Percentiles rank a stretch among this genome's conserved stretches.
phyloP scores from a whole-genome alignment of 2,329 filamentous ascomycete genomes.

The Thelonectria rubi region DNA sequence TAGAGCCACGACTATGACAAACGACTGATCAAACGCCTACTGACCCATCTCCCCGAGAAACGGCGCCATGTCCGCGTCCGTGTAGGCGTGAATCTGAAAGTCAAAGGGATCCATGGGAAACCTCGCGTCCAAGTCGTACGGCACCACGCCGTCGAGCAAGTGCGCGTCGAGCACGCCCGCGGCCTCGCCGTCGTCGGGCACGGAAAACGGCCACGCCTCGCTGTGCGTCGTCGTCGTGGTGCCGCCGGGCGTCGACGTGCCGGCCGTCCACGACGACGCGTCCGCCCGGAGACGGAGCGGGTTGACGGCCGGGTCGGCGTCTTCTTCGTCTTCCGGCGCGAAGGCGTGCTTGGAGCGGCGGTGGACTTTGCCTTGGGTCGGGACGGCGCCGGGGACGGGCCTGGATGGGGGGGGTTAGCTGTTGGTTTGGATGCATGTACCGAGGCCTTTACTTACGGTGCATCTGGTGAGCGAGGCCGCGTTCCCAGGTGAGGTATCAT shows the following conservation, averaged over 20 bases:
- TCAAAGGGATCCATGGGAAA: slow-evolving; percentile 33
- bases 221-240: background rate
- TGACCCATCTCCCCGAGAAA: background rate
- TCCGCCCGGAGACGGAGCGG: background rate
- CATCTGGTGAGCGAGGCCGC: background rate
- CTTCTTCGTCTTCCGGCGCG: slow-evolving; percentile 29
- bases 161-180: background rate
- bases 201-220: slow-evolving; percentile 23
- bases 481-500: slow-evolving; percentile 23
- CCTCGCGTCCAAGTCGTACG: slow-evolving; percentile 12
- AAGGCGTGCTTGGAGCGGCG: slow-evolving; percentile 34
- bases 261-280: rapidly evolving
- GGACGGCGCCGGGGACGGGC: background rate
- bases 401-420: background rate
- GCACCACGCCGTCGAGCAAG: slow-evolving; percentile 5
- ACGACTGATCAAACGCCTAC: background rate
- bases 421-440: rapidly evolving
- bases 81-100: slow-evolving; percentile 32
- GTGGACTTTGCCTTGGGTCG: slow-evolving; percentile 24
- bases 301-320: slow-evolving; percentile 16
- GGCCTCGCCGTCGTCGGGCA: background rate
- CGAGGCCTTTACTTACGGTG: slow-evolving; percentile 15
- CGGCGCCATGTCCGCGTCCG: slow-evolving; percentile 6
- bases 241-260: background rate
- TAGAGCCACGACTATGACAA: background rate